Conservation (phyloP, 495 filamentous ascomycete genomes). For the Penicillium odoratum region DNA sequence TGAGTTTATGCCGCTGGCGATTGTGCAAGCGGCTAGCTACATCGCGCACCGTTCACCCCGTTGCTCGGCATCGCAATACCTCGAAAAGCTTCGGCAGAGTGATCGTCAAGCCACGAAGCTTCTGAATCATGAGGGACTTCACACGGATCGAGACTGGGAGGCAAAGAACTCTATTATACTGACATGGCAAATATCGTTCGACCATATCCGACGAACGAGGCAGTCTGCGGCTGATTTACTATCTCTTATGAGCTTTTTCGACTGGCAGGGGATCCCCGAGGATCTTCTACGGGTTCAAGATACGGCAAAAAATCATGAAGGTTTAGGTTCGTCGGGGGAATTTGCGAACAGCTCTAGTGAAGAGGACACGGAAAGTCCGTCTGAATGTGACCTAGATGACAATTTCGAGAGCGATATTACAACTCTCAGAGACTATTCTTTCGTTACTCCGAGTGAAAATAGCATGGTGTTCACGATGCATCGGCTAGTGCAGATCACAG, state of each 20-base stretch:
- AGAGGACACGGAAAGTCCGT: background rate
- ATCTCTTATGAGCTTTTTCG: slow-evolving; percentile 25
- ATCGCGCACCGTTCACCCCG: slow-evolving; percentile 33
- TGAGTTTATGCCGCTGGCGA: slow-evolving; percentile 45
- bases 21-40: slow-evolving; percentile 51
- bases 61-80: slow-evolving; percentile 32
- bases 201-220: too few relatives aligned
- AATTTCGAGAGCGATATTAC: slow-evolving; percentile 45
- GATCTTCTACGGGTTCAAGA: slow-evolving; percentile 7
- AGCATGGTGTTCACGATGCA: slow-evolving; percentile 21
- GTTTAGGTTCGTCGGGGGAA: too few relatives aligned
- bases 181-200: too few relatives aligned
- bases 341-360: background rate
- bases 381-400: background rate
- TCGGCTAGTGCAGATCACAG: slow-evolving; percentile 27
- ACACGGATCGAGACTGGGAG: slow-evolving; percentile 22
- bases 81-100: slow-evolving; percentile 30
- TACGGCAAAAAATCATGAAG: background rate
- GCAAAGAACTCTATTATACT: slow-evolving; percentile 24
- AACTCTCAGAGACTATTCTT: slow-evolving; percentile 40
- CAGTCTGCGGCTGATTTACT: too few relatives aligned
- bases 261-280: slow-evolving; percentile 17
- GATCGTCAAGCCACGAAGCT: slow-evolving; percentile 8
- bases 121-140: background rate
- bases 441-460: slow-evolving; percentile 27